Evolutionary conservation across 2,329 filamentous ascomycete species (phyloP), one percentile per base, ranked within the genome.

Genomic region (Fusarium brevicatenulatum): DNA sequence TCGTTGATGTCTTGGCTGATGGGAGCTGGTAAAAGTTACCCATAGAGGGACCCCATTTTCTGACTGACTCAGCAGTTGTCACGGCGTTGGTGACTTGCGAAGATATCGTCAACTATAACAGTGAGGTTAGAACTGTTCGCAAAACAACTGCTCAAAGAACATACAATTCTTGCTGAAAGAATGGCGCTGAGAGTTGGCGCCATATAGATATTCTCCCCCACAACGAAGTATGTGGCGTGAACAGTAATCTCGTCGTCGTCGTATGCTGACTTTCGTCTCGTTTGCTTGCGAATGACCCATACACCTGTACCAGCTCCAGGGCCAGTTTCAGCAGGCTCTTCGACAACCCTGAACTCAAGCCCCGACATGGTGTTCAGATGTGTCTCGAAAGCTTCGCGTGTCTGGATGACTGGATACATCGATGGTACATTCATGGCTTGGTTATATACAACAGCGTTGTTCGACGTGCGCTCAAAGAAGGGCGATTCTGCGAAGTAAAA

Each of bases 271-370:
- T 91, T 91, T 68, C 87, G 85, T 55, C 91, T 84, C 32, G 87
- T 90, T 81, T 92, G 91, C 83, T 92, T 92, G 77, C 90, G 87
- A 74, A 92, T 91, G 34, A 92, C 88, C 90, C 90, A 92, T 13
- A 92, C 89, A 34, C 90, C 90, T 0, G 90, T 91, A 50, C 90
- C 90, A 44, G 88, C 90, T n/a, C 89, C 89, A 0, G 89, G 89
- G 0, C 85, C 88, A 76, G 87, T 90, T 80, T 91, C 89, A 34
- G 89, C 89, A 2, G 90, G 90, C 72, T 91, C 89, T 77, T 91
- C 88, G 42, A 89, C 89, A 58, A 92, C 89, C 56, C 91, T 85
- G 78, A 90, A 92, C 81, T 92, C 91, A 53, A 92, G 83, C 6
- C 91, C 91, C 2, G 87, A 87, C 90, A 92, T 92, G 64, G 87